Conservation (phyloP, 148 eudicot genomes). For the Rhododendron griersonianum region DNA sequence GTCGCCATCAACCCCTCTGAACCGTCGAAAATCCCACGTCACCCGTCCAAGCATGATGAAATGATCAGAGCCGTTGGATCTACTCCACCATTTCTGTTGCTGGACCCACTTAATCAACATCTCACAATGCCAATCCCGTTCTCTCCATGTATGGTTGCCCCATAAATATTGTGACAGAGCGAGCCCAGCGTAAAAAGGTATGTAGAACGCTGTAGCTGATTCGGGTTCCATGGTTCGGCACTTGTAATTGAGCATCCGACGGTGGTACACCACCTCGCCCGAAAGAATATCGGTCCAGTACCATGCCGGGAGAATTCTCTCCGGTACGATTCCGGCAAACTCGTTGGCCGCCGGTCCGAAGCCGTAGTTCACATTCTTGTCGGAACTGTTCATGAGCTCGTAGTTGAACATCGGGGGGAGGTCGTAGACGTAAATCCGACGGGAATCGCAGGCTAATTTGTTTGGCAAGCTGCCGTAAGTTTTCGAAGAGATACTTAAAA, state of each 20-base stretch:
- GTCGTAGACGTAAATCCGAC: slow-evolving; percentile 53
- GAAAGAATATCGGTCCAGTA: slow-evolving; percentile 69
- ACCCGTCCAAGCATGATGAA: slow-evolving; percentile 54
- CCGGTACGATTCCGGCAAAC: slow-evolving; percentile 32
- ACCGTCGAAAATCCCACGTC: slow-evolving; percentile 63
- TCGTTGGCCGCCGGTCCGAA: slow-evolving; percentile 43
- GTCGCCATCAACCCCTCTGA: background rate
- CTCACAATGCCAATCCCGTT: slow-evolving; percentile 42
- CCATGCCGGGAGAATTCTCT: slow-evolving; percentile 33
- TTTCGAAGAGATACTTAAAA: background rate
- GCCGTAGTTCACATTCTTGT: slow-evolving; percentile 49
- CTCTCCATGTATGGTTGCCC: slow-evolving; percentile 19
- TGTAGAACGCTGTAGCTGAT: slow-evolving; percentile 65
- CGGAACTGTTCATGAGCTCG: slow-evolving; percentile 45
- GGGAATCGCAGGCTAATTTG: background rate
- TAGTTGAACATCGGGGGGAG: slow-evolving; percentile 54
- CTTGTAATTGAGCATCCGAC: slow-evolving; percentile 40
- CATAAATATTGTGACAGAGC: slow-evolving; percentile 43
- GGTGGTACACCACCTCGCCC: slow-evolving; percentile 55
- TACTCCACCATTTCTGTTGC: slow-evolving; percentile 32
- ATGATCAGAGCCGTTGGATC: slow-evolving; percentile 55
- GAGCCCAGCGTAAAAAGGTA: slow-evolving; percentile 79
- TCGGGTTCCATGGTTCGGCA: slow-evolving; percentile 55
- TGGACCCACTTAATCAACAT: slow-evolving; percentile 45
- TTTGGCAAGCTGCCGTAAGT: background rate